Evolutionary conservation across 2,329 filamentous ascomycete species (phyloP), one percentile per base, ranked within the genome.

Genomic region (Epicoccum nigrum): DNA sequence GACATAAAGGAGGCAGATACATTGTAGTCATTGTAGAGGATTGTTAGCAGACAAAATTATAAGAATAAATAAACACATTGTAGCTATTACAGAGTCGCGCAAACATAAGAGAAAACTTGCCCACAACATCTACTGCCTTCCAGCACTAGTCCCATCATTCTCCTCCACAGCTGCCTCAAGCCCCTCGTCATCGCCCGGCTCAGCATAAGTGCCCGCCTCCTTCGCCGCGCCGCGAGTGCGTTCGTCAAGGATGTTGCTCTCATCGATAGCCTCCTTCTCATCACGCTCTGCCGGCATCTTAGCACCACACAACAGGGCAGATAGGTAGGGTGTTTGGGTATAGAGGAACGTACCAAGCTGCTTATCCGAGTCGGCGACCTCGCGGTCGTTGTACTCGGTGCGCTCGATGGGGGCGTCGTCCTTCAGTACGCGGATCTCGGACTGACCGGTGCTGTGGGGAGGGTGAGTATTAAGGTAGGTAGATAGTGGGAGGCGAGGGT

Each of bases 161-260:
- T 63, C 55, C 4, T 63, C 67, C n/a, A 73, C 64, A 31, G 76
- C 60, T 21, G 67, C 59, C 63, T 80, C 78, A 41, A 77, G 58
- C 13, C 74, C 70, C 67, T 81, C 79, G 47, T 81, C 78, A 57
- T 82, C 80, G 23, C 77, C 76, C n/a, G 79, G 80, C 72, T 82
- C 79, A 1, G 63, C 56, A 58, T 82, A 82, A 0, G 71, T 70
- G 15, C 79, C 78, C 28, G 67, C 54, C 32, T 68, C 28, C 70
- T 79, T 79, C 0, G 76, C 63, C 0, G 77, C 79, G 47, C 79
- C 78, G 15, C 79, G 72, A 7, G 79, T 81, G 23, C 78, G 76
- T 20, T 66, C 68, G 3, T 75, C 69, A 5, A 82, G 59, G 31
- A 82, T 80, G 55, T 81, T 81, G 45, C 52, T 62, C 54, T 73